A percentile compares a stretch with the other conserved stretches of the same genome.
phyloP scores from a whole-genome alignment of 2,329 filamentous ascomycete species.

The Cladosporium sp. region DNA sequence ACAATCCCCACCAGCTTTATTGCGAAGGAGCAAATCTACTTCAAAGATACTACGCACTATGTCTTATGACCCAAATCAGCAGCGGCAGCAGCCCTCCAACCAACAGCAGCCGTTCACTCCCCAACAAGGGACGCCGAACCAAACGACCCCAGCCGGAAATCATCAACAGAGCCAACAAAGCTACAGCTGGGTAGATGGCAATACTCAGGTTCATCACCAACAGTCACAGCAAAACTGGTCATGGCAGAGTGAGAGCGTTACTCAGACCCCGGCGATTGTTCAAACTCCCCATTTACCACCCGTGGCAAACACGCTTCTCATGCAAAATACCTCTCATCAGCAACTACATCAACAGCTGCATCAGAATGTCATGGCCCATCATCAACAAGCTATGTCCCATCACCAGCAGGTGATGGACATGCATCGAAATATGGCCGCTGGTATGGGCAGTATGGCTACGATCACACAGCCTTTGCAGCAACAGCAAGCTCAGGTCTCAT shows the following conservation, averaged over 20 bases:
- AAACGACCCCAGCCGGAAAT: neutral
- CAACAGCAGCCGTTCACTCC: neutral
- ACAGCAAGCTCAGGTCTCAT: neutral
- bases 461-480: neutral
- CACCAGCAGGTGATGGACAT: slow-evolving; percentile 4
- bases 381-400: slow-evolving; percentile 2
- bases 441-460: neutral
- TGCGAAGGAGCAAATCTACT: neutral
- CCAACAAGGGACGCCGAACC: neutral
- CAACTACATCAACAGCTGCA: slow-evolving; percentile 7
- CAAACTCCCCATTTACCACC: neutral
- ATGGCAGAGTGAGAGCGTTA: neutral
- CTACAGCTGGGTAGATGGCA: slow-evolving; percentile 2
- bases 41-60: neutral
- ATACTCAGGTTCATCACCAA: neutral
- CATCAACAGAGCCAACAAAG: slow-evolving; percentile 8
- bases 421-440: neutral
- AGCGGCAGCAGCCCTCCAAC: neutral
- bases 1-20: too few species aligned
- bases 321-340: neutral
- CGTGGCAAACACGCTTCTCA: neutral
- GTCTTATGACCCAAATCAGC: slow-evolving; percentile 1
- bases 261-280: neutral
- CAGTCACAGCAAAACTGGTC: slow-evolving; percentile 10
- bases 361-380: neutral